Base-by-base conservation (phyloP, 2,329 filamentous ascomycete genomes). In the Penicillium sp. region DNA sequence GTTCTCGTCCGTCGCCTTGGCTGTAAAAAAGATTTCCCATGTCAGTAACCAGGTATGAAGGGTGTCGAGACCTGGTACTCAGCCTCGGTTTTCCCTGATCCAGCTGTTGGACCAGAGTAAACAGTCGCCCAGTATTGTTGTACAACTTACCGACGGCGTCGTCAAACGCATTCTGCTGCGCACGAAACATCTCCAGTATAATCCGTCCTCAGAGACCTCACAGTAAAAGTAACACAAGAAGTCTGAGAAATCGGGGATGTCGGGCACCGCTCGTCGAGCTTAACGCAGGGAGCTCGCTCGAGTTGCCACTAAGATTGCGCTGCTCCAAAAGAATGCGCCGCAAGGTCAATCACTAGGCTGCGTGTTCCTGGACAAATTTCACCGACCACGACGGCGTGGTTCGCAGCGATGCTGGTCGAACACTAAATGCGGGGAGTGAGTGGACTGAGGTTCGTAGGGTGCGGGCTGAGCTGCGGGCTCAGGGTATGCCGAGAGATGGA, bases 1-100 rank as follows among this genome's bases (percentile, higher is more conserved):
- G 74, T 96, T 99, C 81, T 99, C 94, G 75, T 99, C 94, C 50
- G 94, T 99, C 68, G 94, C 92, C 76, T 88, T 88, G 67, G 84
- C 86, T 87, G 65, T 61, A 16, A 46, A 16, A 44, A 38, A 56
- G 53, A 47, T 50, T 22, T 62, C 28, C 63, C 60, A 53, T 35
- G 57, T 72, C 54, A 74, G 64, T 59, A 48, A 47, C 22, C 49
- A 13, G 27, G 11, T n/a, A 11, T 33, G 5, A 28, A 13, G 35
- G 25, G 22, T 24, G 13, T 36, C 9, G 7, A 35, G 11, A 30
- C 27, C 38, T 24, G 27, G 41, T 18, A 13, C 33, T 18, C 24
- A 13, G n/a, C 22, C 24, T 22, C 36, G 27, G 28, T 36, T 46
- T 36, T 13, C 11, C 42, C 13, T 36, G 5, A 16, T 31, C 33